Evolutionary conservation across 495 filamentous ascomycete genomes (phyloP).

Genomic region (Aspergillus mulundensis): DNA sequence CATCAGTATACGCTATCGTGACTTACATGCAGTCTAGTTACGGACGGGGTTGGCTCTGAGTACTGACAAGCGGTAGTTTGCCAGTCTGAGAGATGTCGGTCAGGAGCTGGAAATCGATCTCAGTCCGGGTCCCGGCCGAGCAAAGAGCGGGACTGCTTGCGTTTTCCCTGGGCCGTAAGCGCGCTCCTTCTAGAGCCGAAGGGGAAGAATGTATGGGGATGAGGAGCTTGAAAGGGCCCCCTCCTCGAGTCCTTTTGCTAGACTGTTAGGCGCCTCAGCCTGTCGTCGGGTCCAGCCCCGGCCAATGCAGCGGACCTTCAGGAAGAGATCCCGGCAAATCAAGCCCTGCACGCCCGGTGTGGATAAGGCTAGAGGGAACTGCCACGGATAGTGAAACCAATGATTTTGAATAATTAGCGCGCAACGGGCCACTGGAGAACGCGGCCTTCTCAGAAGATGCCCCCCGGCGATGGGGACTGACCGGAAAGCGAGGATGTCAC

Average conservation of each 20-base stretch:
- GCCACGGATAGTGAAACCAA: slow-evolving; percentile 9
- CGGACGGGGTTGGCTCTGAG: background rate
- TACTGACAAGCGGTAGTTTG: background rate
- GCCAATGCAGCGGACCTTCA: background rate
- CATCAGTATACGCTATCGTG: background rate
- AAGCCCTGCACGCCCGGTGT: slow-evolving; percentile 11
- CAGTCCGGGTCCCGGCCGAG: background rate
- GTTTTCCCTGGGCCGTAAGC: background rate
- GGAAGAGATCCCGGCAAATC: background rate
- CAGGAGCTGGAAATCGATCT: slow-evolving; percentile 2
- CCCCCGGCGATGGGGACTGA: slow-evolving; percentile 1
- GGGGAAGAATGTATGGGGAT: slow-evolving; percentile 10
- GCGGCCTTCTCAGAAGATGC: background rate
- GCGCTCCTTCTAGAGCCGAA: slow-evolving; percentile 4
- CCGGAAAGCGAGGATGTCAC: background rate
- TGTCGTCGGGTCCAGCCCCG: background rate
- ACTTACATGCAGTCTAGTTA: slow-evolving; percentile 4
- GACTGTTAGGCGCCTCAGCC: background rate
- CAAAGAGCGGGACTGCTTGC: slow-evolving; percentile 2
- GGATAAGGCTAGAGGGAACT: slow-evolving; percentile 7
- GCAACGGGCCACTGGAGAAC: background rate
- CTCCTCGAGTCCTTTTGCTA: background rate
- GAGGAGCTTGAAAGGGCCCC: background rate
- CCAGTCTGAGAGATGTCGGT: background rate
- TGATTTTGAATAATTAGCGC: background rate